Evolutionary conservation across 768 basidiomycete species (phyloP), one percentile per base, ranked within the genome.

Genomic region (Pluteus cervinus): DNA sequence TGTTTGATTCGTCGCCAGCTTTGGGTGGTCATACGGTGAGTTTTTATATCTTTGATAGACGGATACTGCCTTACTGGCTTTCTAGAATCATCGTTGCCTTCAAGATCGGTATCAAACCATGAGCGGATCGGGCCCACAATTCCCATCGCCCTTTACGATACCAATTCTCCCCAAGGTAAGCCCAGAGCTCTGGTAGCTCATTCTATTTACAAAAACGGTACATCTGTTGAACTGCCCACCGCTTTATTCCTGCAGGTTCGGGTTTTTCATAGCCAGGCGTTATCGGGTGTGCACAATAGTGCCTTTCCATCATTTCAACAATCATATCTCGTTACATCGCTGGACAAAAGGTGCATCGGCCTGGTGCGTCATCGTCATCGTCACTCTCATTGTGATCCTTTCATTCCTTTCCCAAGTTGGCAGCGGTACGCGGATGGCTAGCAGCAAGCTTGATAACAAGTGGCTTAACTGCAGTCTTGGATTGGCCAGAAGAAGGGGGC

Each of bases 1-100:
- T 53, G 38, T 26, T 64, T 64, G 28, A 63, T 62, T 5, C 37
- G 45, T 4, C 52, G 43, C 62, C 60, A 63, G 45, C 61, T 61
- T 29, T 7, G 4, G 18, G 21, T 21, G 14, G n/a, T n/a, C n/a
- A 14, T 25, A 26, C 33, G 22, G 29, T 39, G 20, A 41, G 48
- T 46, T 14, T 14, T 9, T 47, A 16, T 28, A 11, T 10, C 11
- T 29, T 37, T 14, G 29, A 29, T 39, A 31, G 17, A 28, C 12
- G 11, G 14, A 14, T 7, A 31, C 11, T 25, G 18, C 46, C 53
- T 49, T 23, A 56, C 57, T 57, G 52, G 49, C 44, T 50, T 47
- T 61, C 52, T 28, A 54, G 30, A 24, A 51, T 50, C 56, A 58
- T 58, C 6, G 54, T 56, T 6, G 53, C 57, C 38, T 52, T 57